Percentiles rank a stretch among this genome's conserved stretches.
These are phyloP conservation scores for Colletotrichum truncatum DNA, from an alignment of 2,329 filamentous ascomycete species.

Conservation along the genomic window DNA sequence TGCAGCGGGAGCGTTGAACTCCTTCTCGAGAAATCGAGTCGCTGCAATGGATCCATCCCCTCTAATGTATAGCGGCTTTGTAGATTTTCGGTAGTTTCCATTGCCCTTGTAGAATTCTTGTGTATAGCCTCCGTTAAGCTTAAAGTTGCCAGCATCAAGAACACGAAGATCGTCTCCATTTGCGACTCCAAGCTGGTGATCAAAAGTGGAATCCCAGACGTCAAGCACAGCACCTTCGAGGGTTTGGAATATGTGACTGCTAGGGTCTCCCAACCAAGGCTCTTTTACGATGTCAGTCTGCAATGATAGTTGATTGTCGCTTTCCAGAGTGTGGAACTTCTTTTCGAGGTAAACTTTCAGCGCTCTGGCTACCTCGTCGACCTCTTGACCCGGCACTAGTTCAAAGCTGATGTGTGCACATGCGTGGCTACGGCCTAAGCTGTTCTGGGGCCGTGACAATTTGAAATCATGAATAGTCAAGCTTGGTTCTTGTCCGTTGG, in stretches of 20 bases:
- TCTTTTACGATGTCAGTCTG: slow-evolving; percentile 93
- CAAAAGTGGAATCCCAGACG: slow-evolving; percentile 76
- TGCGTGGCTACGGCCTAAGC: slow-evolving; percentile 89
- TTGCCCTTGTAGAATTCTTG: slow-evolving; percentile 11
- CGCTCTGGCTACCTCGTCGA: slow-evolving; percentile 76
- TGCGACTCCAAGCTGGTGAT: slow-evolving; percentile 34
- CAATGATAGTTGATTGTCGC: slow-evolving; percentile 82
- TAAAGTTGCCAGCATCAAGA: no score
- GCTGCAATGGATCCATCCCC: slow-evolving; percentile 96
- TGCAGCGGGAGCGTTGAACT: slow-evolving; percentile 89
- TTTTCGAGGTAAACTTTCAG: slow-evolving; percentile 74
- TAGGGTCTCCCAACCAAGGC: slow-evolving; percentile 93
- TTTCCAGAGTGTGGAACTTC: slow-evolving; percentile 79
- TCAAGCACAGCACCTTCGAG: slow-evolving; percentile 86
- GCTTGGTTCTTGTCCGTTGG: slow-evolving; percentile 93
- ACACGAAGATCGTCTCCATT: no score
- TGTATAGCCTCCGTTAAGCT: no score
- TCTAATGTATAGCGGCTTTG: slow-evolving; percentile 87
- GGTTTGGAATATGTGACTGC: slow-evolving; percentile 89
- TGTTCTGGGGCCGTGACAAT: slow-evolving; percentile 90
- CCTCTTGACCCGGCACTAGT: slow-evolving; percentile 91
- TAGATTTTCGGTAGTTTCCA: slow-evolving; percentile 36
- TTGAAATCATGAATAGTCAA: slow-evolving; percentile 94
- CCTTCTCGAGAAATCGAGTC: slow-evolving; percentile 93
- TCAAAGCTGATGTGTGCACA: slow-evolving; percentile 90